A percentile compares a stretch with the other conserved stretches of the same genome.
Evolutionary conservation across 768 basidiomycete genomes (phyloP).

Genomic region (Phaeolepiota aurea): DNA sequence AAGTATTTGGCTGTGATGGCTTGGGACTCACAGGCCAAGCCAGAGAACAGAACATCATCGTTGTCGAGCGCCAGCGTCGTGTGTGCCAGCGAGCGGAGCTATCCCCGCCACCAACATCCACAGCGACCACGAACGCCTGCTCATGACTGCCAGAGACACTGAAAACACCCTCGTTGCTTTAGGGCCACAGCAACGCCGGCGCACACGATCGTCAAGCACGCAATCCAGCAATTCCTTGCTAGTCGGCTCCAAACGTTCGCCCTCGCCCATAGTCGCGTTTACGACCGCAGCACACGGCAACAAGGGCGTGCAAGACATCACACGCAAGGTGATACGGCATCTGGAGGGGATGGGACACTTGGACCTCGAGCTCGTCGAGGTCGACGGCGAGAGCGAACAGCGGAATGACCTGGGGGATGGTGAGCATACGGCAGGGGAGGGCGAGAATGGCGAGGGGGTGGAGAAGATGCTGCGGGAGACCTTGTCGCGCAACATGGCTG

Average conservation of each 20-base stretch:
- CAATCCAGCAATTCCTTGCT: background rate
- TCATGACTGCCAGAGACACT: background rate
- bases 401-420: no score
- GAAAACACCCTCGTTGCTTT: background rate
- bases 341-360: conserved; percentile 37
- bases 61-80: no score
- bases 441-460: conserved; percentile 20
- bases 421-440: conserved; percentile 26
- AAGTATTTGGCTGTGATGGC: no score
- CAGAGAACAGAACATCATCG: no score
- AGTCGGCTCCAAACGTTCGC: conserved; percentile 28
- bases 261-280: conserved; percentile 40
- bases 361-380: conserved; percentile 22
- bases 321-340: conserved; percentile 38
- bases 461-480: conserved; percentile 15
- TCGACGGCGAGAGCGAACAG: conserved; percentile 9
- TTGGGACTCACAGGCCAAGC: no score
- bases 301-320: conserved; percentile 38
- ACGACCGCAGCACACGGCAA: conserved; percentile 24
- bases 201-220: background rate
- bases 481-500: conserved; percentile 4
- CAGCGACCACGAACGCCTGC: no score
- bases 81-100: no score
- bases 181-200: no score
- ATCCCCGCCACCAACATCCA: no score